Base-by-base conservation (phyloP, 2,329 filamentous ascomycete species). In the Intubia oerlemansii region DNA sequence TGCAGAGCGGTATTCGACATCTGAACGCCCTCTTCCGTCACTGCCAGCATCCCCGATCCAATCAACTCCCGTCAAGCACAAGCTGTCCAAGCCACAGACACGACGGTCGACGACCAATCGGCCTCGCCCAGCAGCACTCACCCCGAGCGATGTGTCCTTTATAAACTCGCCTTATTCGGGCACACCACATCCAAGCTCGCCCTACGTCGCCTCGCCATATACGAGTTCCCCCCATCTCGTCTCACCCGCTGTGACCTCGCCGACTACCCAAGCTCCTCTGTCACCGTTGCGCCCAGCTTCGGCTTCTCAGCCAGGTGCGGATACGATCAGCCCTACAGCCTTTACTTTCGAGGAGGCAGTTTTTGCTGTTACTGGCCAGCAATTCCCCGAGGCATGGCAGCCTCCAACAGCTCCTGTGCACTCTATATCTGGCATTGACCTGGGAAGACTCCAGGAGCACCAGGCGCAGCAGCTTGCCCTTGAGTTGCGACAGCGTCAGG, bases 11-110 rank as follows among this genome's bases (percentile, higher is more conserved):
- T n/a, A n/a, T n/a, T n/a, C n/a, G n/a, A n/a, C n/a, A n/a, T n/a
- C n/a, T n/a, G n/a, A n/a, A n/a, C n/a, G n/a, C n/a, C n/a, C n/a
- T n/a, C n/a, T n/a, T n/a, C n/a, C n/a, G n/a, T n/a, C n/a, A n/a
- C n/a, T n/a, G n/a, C n/a, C n/a, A n/a, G n/a, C n/a, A n/a, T n/a
- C n/a, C n/a, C n/a, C n/a, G n/a, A n/a, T n/a, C n/a, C n/a, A n/a
- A n/a, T n/a, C n/a, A n/a, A n/a, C n/a, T n/a, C n/a, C n/a, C n/a
- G n/a, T n/a, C n/a, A n/a, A n/a, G n/a, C n/a, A n/a, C n/a, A n/a
- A n/a, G 47, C 51, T 66, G 34, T 60, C 55, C 28, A 66, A 66
- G 42, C 54, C 57, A 34, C 55, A 50, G 34, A 52, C n/a, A 5
- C 21, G 10, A 5, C 18, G 18, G 18, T 10, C 18, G 18, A 6